phyloP scores from a whole-genome alignment of 371 early-diverging fungal species.

The Rhizopus sp. region DNA sequence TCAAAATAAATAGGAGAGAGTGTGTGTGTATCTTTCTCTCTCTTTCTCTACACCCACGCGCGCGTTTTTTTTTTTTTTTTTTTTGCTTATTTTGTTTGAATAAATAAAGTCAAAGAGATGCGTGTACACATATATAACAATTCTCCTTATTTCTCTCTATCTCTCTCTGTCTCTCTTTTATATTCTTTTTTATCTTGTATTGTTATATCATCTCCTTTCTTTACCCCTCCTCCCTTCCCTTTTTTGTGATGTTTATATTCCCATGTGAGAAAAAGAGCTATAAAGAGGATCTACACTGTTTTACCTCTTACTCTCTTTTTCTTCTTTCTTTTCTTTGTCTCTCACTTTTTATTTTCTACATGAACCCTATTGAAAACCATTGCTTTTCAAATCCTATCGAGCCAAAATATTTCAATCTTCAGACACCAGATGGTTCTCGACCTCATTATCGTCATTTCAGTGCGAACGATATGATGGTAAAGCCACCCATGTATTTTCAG shows the following conservation, averaged over 20 bases:
- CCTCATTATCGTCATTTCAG: constrained; percentile 24
- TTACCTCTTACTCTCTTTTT: constrained; percentile 5
- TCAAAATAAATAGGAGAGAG: too few relatives aligned
- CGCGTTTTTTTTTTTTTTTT: not conserved
- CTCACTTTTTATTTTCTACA: not conserved
- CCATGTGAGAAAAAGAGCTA: constrained; percentile 1
- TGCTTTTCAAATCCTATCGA: constrained; percentile 2
- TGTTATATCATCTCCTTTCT: not conserved
- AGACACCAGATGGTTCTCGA: constrained; percentile 1
- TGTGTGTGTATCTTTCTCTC: too few relatives aligned
- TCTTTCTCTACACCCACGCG: too few relatives aligned
- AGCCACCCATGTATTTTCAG: not conserved
- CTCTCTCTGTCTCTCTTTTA: not conserved
- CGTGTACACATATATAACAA: too few relatives aligned
- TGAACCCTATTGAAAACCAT: constrained; percentile 4
- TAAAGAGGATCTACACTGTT: not conserved
- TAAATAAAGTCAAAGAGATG: too few relatives aligned
- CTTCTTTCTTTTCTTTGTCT: constrained; percentile 5
- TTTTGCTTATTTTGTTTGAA: not conserved
- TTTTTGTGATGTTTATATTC: constrained; percentile 11
- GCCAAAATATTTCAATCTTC: constrained; percentile 9
- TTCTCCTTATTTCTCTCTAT: not conserved
- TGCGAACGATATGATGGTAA: constrained; percentile 15
- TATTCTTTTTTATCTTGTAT: not conserved
- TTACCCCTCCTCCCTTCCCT: not conserved